Evolutionary conservation across 805 yeast genomes (phyloP).

Genomic region (Lachancea quebecensis): DNA sequence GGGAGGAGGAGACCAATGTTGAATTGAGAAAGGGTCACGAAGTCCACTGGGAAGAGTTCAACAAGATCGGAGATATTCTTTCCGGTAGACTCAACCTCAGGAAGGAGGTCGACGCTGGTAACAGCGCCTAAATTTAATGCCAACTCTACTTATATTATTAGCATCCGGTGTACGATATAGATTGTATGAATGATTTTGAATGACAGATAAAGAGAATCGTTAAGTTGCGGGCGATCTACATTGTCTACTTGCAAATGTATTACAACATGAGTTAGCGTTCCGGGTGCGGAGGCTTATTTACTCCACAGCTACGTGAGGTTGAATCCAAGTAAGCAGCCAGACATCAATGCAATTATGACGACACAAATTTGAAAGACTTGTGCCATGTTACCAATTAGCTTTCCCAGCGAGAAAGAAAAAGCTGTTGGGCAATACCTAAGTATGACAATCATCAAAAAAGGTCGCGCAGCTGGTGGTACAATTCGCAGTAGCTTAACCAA

Average conservation of each 20-base stretch:
- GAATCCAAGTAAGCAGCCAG: background rate
- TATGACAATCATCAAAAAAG: too few species aligned
- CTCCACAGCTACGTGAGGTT: background rate
- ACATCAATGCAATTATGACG: background rate
- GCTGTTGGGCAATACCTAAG: too few species aligned
- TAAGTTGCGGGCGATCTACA: background rate
- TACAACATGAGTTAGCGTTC: too few species aligned
- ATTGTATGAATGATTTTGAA: conserved; percentile 8
- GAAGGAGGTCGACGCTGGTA: conserved; percentile 29
- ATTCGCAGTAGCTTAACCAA: too few species aligned
- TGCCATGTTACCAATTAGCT: too few species aligned
- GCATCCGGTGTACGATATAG: conserved; percentile 10
- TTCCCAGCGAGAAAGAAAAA: background rate
- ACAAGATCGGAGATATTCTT: conserved; percentile 55
- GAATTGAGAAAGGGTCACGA: conserved; percentile 57
- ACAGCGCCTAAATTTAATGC: conserved; percentile 5
- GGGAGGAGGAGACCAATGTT: conserved; percentile 55
- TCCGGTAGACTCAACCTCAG: conserved; percentile 61
- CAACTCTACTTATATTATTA: conserved; percentile 2
- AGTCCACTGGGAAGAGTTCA: conserved; percentile 62
- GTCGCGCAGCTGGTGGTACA: too few species aligned
- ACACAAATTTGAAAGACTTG: background rate
- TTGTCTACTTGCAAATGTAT: too few species aligned
- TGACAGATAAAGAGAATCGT: conserved; percentile 2
- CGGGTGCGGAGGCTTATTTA: too few species aligned